phyloP scores from a whole-genome alignment of 441 rosid species.

The Adansonia madagascariensis region DNA sequence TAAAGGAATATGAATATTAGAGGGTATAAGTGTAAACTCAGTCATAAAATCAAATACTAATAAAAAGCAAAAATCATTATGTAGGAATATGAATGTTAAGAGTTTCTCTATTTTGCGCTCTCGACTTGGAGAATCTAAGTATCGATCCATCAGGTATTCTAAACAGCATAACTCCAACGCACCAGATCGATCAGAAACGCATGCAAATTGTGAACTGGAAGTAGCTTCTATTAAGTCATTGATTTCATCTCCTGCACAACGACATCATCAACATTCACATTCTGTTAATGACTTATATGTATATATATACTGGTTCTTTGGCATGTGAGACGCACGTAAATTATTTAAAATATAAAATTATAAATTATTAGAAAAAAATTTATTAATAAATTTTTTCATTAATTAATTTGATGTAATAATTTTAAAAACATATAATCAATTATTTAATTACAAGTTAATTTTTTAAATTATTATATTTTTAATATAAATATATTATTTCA shows the following conservation, averaged over 20 bases:
- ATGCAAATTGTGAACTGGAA: not conserved
- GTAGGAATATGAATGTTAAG: too few relatives aligned
- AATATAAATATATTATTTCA: too few relatives aligned
- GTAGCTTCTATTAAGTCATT: not conserved
- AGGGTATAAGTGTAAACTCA: not conserved
- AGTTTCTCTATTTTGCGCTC: not conserved
- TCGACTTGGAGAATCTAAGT: not conserved
- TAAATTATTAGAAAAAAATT: too few relatives aligned
- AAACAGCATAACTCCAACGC: not conserved
- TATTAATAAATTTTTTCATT: too few relatives aligned
- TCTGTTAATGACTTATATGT: not conserved
- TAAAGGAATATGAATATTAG: too few relatives aligned
- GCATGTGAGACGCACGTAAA: too few relatives aligned
- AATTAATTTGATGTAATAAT: too few relatives aligned
- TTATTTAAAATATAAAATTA: too few relatives aligned
- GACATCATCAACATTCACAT: not conserved
- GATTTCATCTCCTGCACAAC: not conserved
- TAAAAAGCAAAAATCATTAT: not conserved
- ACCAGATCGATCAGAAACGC: not conserved
- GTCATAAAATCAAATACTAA: not conserved
- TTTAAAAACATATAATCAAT: too few relatives aligned
- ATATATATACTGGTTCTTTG: too few relatives aligned
- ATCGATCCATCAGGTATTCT: not conserved
- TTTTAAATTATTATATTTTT: too few relatives aligned
- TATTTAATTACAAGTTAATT: too few relatives aligned